A percentile compares a stretch with the other conserved stretches of the same genome.
These are phyloP conservation scores for Zymoseptoria brevis DNA, from an alignment of 2,329 filamentous ascomycete species.

Conservation along the genomic window DNA sequence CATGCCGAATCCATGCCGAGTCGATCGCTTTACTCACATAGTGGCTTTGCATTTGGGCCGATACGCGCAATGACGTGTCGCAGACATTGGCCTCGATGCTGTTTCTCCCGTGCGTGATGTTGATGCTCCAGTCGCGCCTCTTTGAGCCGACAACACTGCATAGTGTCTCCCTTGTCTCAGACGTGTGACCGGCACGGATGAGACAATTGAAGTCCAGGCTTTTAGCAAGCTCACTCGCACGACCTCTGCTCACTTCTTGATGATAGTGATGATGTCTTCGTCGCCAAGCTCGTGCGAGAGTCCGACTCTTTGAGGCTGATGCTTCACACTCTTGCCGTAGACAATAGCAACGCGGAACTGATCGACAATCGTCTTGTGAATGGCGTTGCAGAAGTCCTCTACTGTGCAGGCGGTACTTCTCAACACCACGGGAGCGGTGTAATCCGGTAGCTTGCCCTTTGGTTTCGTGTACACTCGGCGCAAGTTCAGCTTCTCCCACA, in stretches of 20 bases:
- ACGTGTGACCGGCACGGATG: neutral
- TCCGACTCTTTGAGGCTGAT: constrained; percentile 93
- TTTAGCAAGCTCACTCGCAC: neutral
- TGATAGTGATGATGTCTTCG: constrained; percentile 69
- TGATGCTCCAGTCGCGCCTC: neutral
- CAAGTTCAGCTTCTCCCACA: constrained; percentile 96
- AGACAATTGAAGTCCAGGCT: neutral
- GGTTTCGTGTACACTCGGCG: constrained; percentile 96
- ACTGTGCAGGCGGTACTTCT: constrained; percentile 75
- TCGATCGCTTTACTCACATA: neutral
- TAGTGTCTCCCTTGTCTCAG: neutral
- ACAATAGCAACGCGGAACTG: constrained; percentile 94
- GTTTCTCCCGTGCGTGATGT: neutral
- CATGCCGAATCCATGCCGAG: neutral
- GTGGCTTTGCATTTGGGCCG: no score
- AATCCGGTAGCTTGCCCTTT: constrained; percentile 90
- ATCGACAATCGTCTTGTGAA: constrained; percentile 92
- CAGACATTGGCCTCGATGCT: neutral
- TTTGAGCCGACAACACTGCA: neutral
- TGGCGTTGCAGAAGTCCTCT: constrained; percentile 96
- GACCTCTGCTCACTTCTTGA: constrained; percentile 24
- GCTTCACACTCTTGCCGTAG: constrained; percentile 96
- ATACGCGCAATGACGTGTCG: neutral
- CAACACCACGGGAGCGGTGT: constrained; percentile 82
- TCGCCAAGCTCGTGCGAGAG: constrained; percentile 85